Percentiles rank a stretch among this genome's conserved stretches.
Evolutionary conservation across 2,329 filamentous ascomycete species (phyloP).

Genomic region (Aspergillus uvarum): DNA sequence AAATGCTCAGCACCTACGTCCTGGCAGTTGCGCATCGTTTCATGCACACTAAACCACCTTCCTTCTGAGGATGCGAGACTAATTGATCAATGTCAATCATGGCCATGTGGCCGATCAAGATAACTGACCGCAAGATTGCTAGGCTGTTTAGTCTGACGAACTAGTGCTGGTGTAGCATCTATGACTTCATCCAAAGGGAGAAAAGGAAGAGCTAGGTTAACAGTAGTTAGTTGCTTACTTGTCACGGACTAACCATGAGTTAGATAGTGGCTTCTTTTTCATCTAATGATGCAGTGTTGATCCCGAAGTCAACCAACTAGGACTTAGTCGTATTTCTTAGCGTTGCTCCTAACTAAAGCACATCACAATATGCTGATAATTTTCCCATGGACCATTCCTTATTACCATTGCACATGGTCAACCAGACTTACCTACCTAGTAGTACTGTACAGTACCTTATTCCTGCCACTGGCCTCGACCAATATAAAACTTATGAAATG

Average conservation of each 20-base stretch:
- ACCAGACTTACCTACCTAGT: background rate
- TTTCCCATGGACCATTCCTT: background rate
- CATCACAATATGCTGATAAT: conserved; percentile 1
- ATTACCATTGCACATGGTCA: background rate
- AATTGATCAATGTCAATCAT: conserved; percentile 2
- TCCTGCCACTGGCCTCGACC: background rate
- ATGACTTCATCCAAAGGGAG: background rate
- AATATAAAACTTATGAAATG: background rate
- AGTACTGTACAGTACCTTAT: background rate
- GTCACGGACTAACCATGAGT: background rate
- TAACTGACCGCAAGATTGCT: conserved; percentile 2
- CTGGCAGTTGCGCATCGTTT: background rate
- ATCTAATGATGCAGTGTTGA: conserved; percentile 14
- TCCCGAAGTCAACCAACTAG: background rate
- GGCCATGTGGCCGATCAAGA: conserved; percentile 4
- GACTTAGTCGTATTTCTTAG: background rate
- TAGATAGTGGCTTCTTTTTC: conserved; percentile 4
- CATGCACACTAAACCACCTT: background rate
- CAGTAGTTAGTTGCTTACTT: background rate
- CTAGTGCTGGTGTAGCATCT: background rate
- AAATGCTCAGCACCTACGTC: background rate
- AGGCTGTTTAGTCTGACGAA: background rate
- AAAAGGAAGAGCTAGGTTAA: background rate
- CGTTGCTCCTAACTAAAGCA: background rate
- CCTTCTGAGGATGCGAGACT: conserved; percentile 3